Base-by-base conservation (phyloP, 306 rosid species). In the Trichosanthes cucumerina region DNA sequence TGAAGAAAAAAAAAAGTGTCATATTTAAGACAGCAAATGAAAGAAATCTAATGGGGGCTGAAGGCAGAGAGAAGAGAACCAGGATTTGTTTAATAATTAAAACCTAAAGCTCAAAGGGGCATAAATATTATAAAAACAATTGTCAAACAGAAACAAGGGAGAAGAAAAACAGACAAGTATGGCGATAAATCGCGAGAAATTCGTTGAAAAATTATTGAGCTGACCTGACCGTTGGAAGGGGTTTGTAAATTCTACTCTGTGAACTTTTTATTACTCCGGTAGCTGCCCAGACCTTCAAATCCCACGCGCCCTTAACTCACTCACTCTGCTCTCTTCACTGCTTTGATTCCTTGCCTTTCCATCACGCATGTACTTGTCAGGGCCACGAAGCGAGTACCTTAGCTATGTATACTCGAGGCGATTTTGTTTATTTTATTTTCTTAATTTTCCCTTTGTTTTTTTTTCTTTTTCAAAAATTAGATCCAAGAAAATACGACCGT, bases 401-500 rank as follows among this genome's bases (percentile, higher is more conserved):
- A 60, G 28, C 9, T 12, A 11, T 15, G 12, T 1, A 15, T 71
- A 72, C 14, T 72, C 77, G 77, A 14, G 24, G 77, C 77, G 77
- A 72, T 3, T 46, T 28, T 0, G 15, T 15, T 16, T 46, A 26
- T 24, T 72, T 24, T 3, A 43, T 11, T 70, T 69, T 31, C 46
- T 63, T 63, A 63, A 15, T 43, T 3, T 33, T 46, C 15, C 16
- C 33, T 28, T 28, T 28, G 3, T 16, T 16, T 0, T 5, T 14
- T 5, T 24, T 14, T 10, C 10, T 1, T 34, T 15, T 36, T 76
- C 10, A 16, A 78, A 78, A 76, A 76, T 78, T 69, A 86, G 78
- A 85, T 87, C 86, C 81, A 38, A 82, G 64, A 53, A 70, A 80
- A 86, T 84, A 87, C 87, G 96, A 89, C 96, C 97, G 97, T 93